These are phyloP conservation scores for Mortierella sp. DNA, from an alignment of 371 early-diverging fungal genomes.

Conservation along the genomic window DNA sequence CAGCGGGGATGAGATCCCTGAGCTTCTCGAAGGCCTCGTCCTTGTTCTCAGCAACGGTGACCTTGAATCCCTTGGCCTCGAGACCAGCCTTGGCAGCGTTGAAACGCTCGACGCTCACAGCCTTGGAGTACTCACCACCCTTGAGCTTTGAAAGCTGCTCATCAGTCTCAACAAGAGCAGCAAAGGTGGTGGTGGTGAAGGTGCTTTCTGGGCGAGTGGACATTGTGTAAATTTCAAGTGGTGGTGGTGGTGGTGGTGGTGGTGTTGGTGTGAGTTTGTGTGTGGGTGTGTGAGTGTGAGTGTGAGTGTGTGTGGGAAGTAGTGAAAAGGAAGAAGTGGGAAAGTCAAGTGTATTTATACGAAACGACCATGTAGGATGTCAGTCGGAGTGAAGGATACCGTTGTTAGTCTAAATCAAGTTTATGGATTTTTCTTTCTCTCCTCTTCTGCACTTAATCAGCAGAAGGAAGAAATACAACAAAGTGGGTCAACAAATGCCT, in stretches of 20 bases:
- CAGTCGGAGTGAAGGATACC: too few relatives aligned
- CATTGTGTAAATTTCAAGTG: slow-evolving; percentile 15
- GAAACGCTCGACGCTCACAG: slow-evolving; percentile 47
- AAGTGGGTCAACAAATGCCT: too few relatives aligned
- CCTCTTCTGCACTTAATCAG: too few relatives aligned
- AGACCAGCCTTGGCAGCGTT: slow-evolving; percentile 50
- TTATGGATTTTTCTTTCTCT: not conserved
- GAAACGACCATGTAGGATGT: too few relatives aligned
- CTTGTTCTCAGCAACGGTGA: slow-evolving; percentile 53
- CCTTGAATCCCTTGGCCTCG: slow-evolving; percentile 58
- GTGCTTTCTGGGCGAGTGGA: slow-evolving; percentile 49
- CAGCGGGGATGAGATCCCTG: slow-evolving; percentile 55
- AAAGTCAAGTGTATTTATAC: not conserved
- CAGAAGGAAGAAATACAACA: too few relatives aligned
- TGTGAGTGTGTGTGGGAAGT: not conserved
- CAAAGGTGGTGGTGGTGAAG: slow-evolving; percentile 43
- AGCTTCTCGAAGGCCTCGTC: slow-evolving; percentile 57
- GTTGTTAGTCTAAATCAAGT: not conserved
- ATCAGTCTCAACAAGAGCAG: slow-evolving; percentile 42
- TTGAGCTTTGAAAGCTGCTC: slow-evolving; percentile 38
- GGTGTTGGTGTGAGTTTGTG: not conserved
- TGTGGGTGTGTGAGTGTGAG: not conserved
- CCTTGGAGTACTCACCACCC: slow-evolving; percentile 41
- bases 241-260: not conserved
- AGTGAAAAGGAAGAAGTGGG: not conserved